Percentiles rank a stretch among this genome's conserved stretches.
phyloP scores from a whole-genome alignment of 1,284 basidiomycete species.

The Ganoderma meredithae region DNA sequence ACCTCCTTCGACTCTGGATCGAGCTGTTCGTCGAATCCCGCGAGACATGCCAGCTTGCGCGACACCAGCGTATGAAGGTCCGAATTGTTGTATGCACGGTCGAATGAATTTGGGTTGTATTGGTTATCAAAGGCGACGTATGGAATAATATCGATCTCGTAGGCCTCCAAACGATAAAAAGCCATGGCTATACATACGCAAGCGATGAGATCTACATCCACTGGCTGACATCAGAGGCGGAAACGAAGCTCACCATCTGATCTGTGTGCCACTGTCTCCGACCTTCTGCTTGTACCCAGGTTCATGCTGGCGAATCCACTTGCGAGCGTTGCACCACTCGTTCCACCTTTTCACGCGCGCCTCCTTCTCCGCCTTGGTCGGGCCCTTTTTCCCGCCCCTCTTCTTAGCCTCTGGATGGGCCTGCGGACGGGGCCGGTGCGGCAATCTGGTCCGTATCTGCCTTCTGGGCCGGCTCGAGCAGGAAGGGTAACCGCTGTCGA shows the following conservation, averaged over 20 bases:
- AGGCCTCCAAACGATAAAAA: slow-evolving; percentile 15
- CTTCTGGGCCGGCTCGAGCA: neutral
- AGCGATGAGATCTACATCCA: neutral
- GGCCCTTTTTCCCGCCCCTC: neutral
- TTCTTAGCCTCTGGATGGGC: neutral
- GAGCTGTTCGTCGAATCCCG: slow-evolving; percentile 9
- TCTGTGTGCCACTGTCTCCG: slow-evolving; percentile 14
- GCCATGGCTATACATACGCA: slow-evolving; percentile 9
- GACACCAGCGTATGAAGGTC: slow-evolving; percentile 14
- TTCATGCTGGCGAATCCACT: slow-evolving; percentile 11
- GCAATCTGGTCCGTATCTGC: neutral
- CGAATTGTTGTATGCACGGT: slow-evolving; percentile 13
- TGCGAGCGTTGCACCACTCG: slow-evolving; percentile 15
- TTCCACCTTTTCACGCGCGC: slow-evolving; percentile 14
- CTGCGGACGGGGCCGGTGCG: neutral
- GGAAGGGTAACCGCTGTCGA: neutral
- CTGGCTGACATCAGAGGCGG: neutral
- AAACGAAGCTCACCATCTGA: slow-evolving; percentile 10
- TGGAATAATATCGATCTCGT: slow-evolving; percentile 20
- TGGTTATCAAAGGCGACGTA: slow-evolving; percentile 15
- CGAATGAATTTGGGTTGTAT: slow-evolving; percentile 11
- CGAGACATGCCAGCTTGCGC: slow-evolving; percentile 21
- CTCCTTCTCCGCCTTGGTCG: neutral
- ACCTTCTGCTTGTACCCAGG: slow-evolving; percentile 17
- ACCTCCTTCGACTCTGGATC: slow-evolving; percentile 14